Base-by-base conservation (phyloP, 306 rosid species). In the Gastrolobium bilobum region DNA sequence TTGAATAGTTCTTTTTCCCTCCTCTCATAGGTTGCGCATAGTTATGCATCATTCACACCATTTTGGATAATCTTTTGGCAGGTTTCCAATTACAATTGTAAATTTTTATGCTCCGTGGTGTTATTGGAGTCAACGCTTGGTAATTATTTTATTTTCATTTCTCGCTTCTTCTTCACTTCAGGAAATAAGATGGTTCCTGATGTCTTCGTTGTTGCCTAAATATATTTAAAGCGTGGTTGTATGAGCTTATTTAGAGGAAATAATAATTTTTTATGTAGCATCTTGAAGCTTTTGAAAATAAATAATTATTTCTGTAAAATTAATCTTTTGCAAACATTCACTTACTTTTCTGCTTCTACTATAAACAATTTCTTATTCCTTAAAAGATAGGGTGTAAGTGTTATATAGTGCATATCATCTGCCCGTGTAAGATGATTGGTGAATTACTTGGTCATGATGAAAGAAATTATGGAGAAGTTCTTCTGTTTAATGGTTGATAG, bases 61-160 rank as follows among this genome's bases (percentile, higher is more conserved):
- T 86, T 65, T 38, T 29, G 48, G 76, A 78, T 64, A 58, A 71
- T 80, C 56, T 60, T 71, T 81, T 76, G 83, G 71, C 90, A 95
- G 99, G 88, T 82, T 86, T 84, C 93, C 89, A 1, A 78, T 95
- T 84, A 78, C 87, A 82, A 94, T 83, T 59, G 90, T 93, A 76
- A 95, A 95, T 40, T 95, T 95, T 86, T 89, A 58, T 83, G 99
- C 99, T 85, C 99, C 99, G 68, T 95, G 99, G 99, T 95, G 99
- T 86, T 88, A 87, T 73, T 95, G 98, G 99, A 95, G 99, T 79
- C 96, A 95, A 82, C 97, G 96, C 58, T 82, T 95, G 97, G 99
- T 95, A 93, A 89, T 39, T 80, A 48, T 39, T 74, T 71, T 79
- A 50, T 84, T 67, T 43, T 75, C 51, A 43, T 79, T 5, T 47